Base-by-base conservation (phyloP, 805 yeast species). In the Ogataea glucozyma region DNA sequence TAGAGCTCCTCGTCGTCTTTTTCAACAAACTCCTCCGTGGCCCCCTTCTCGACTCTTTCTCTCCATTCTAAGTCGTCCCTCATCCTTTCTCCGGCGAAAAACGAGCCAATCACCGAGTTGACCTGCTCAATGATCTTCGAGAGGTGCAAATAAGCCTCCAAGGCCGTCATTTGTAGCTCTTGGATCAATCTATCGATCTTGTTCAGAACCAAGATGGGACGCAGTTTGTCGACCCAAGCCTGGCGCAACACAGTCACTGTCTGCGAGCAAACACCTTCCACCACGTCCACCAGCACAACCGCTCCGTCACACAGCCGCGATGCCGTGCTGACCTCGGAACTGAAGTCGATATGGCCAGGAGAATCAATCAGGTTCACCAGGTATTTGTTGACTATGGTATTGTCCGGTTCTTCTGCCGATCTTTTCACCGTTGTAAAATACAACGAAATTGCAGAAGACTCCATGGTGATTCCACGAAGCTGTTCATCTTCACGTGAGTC, bases 261-360 rank as follows among this genome's bases (percentile, higher is more conserved):
- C 61, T 93, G 99, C 0, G 98, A 90, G 58, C 97, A 90, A 0
- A 93, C 98, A 19, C 99, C 99, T 67, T 93, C 99, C 2, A 93
- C 97, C 3, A 88, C 97, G 64, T 93, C 99, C 2, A 93, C 96
- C 12, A 93, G 69, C 0, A 93, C 95, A 3, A 93, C 85, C 0
- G 98, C 97, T 33, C 98, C 98, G 61, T 93, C 99, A 69, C 98
- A 93, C 32, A 93, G 70, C 56, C 99, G 74, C 1, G 98, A 89
- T 1, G 98, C 96, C 0, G 97, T 87, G 20, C 96, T 87, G 0
- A 93, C 99, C 60, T 93, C 99, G 10, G 95, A 85, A 1, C 96
- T 85, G 62, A 93, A 93, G 66, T 93, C 99, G 46, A 93, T 88
- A 57, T 93, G 99, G n/a, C 99, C 99, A 0, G 99, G 99, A 0